phyloP scores from a whole-genome alignment of 2,329 filamentous ascomycete species.

The Fusarium bulbicola region DNA sequence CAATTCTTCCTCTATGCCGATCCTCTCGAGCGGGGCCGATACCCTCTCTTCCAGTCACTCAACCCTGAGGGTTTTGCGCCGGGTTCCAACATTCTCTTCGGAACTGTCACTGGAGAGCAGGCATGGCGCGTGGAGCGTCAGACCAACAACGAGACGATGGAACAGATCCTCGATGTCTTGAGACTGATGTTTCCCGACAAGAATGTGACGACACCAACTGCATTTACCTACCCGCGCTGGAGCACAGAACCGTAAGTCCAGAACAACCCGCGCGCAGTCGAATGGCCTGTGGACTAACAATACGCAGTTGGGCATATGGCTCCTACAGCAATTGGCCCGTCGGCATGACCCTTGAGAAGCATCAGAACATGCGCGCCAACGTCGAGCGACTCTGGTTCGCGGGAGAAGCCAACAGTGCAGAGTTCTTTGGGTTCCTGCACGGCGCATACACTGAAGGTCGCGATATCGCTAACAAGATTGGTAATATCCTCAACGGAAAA shows the following conservation, averaged over 20 bases:
- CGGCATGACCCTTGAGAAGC: conserved; percentile 69
- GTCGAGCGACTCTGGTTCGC: conserved; percentile 70
- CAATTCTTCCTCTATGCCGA: conserved; percentile 59
- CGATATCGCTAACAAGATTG: conserved; percentile 57
- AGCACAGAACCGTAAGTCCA: conserved; percentile 36
- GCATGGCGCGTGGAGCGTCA: conserved; percentile 64
- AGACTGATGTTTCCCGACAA: conserved; percentile 68
- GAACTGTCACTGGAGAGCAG: conserved; percentile 51
- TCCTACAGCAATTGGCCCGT: conserved; percentile 75
- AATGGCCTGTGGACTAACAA: background rate
- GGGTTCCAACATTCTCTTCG: conserved; percentile 72
- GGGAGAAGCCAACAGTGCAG: conserved; percentile 69
- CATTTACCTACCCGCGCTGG: conserved; percentile 64
- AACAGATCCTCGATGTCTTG: conserved; percentile 66
- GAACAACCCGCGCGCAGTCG: accelerated
- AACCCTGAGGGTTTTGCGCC: conserved; percentile 65
- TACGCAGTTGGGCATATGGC: conserved; percentile 58
- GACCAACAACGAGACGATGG: conserved; percentile 67
- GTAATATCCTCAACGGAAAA: conserved; percentile 31
- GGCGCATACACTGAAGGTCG: conserved; percentile 68
- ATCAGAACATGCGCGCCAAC: conserved; percentile 75
- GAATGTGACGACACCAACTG: conserved; percentile 65
- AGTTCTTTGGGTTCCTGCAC: conserved; percentile 74
- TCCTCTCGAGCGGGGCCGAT: conserved; percentile 53
- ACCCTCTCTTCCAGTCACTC: conserved; percentile 71